Conservation (phyloP, 2,329 filamentous ascomycete species). For the Bipolaris sorokiniana region DNA sequence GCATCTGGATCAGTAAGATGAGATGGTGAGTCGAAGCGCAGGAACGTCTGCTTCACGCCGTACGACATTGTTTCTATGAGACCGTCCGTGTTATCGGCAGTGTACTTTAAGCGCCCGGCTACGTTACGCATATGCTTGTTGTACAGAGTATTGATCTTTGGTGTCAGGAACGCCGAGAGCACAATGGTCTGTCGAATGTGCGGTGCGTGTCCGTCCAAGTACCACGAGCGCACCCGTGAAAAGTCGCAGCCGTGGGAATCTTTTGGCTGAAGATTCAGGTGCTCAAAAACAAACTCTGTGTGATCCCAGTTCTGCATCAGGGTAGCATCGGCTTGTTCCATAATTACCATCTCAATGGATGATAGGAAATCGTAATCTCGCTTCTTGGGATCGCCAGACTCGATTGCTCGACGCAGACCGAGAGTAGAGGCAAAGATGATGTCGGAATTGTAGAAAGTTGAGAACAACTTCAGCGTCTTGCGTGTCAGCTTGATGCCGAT, state of each 20-base stretch:
- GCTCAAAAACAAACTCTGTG: constrained; percentile 86
- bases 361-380: constrained; percentile 91
- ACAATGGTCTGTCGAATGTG: constrained; percentile 86
- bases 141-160: constrained; percentile 82
- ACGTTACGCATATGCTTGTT: constrained; percentile 79
- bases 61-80: constrained; percentile 72
- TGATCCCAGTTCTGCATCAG: constrained; percentile 99
- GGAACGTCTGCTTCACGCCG: constrained; percentile 84
- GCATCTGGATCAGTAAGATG: constrained; percentile 81
- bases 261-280: constrained; percentile 88
- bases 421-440: constrained; percentile 91
- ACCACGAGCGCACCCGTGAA: constrained; percentile 86
- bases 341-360: constrained; percentile 86
- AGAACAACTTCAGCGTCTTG: constrained; percentile 93
- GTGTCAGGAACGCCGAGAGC: constrained; percentile 81
- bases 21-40: constrained; percentile 75
- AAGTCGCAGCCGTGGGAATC: constrained; percentile 94
- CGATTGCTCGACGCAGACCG: constrained; percentile 88
- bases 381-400: constrained; percentile 68
- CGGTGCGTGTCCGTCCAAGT: constrained; percentile 83
- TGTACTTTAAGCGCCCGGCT: constrained; percentile 77
- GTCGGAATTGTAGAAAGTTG: constrained; percentile 95
- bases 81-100: constrained; percentile 68
- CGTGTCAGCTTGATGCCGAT: constrained; percentile 96
- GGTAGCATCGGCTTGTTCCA: constrained; percentile 91